A percentile compares a stretch with the other conserved stretches of the same genome.
phyloP scores from a whole-genome alignment of 2,329 filamentous ascomycete species.

The Setomelanomma holmii region DNA sequence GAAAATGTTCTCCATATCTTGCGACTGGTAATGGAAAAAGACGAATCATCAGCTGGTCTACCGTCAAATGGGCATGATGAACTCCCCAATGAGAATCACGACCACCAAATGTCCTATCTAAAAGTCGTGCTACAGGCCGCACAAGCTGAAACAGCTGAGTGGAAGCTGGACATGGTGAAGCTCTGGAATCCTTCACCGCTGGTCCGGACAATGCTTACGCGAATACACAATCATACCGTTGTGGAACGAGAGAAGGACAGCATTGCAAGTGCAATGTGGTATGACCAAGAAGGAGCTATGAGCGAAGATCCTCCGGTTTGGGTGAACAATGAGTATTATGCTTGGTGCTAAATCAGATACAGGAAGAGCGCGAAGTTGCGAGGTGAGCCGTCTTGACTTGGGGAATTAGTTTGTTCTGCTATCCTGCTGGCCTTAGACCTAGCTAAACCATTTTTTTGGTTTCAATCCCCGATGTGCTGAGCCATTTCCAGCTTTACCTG shows the following conservation, averaged over 20 bases:
- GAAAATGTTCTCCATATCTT: conserved; percentile 72
- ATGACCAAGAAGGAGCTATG: conserved; percentile 49
- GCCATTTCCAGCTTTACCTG: too few relatives aligned
- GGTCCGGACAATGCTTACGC: conserved; percentile 23
- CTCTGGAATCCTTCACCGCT: conserved; percentile 78
- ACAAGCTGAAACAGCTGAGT: conserved; percentile 70
- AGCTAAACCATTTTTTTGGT: too few relatives aligned
- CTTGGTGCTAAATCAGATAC: conserved; percentile 38
- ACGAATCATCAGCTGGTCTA: conserved; percentile 15
- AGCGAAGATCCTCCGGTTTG: conserved; percentile 21
- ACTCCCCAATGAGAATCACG: not conserved
- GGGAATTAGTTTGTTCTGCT: too few relatives aligned
- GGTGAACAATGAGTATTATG: conserved; percentile 45
- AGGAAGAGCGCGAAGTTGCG: too few relatives aligned
- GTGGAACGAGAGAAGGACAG: conserved; percentile 66
- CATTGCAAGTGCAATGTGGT: conserved; percentile 74
- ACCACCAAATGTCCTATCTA: conserved; percentile 31
- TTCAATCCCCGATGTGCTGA: too few relatives aligned
- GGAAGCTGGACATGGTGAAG: conserved; percentile 71
- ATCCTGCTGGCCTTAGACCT: too few relatives aligned
- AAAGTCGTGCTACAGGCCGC: conserved; percentile 69
- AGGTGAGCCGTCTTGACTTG: too few relatives aligned
- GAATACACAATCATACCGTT: conserved; percentile 20
- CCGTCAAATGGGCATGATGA: conserved; percentile 2
- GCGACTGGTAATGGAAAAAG: conserved; percentile 66